These are phyloP conservation scores for Hypoxylon sp. DNA, from an alignment of 2,329 filamentous ascomycete species.

Conservation along the genomic window DNA sequence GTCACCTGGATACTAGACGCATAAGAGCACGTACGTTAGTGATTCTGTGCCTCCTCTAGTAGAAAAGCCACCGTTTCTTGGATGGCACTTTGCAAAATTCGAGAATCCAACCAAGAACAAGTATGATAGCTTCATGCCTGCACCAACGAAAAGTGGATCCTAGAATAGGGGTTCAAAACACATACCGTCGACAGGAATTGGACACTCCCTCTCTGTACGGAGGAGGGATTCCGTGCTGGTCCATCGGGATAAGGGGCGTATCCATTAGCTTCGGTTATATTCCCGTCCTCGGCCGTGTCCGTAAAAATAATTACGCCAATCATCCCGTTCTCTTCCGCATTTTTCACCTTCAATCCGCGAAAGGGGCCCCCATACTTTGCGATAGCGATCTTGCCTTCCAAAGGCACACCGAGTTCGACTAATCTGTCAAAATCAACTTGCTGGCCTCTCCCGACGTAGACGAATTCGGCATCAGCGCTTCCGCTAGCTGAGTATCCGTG, in stretches of 20 bases:
- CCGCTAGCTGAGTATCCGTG: slow-evolving; percentile 86
- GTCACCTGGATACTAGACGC: slow-evolving; percentile 63
- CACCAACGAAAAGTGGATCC: background rate
- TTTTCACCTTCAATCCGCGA: slow-evolving; percentile 85
- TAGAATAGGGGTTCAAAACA: background rate
- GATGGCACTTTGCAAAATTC: background rate
- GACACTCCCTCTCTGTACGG: slow-evolving; percentile 83
- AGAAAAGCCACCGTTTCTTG: background rate
- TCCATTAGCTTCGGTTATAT: slow-evolving; percentile 80
- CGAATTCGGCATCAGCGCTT: slow-evolving; percentile 79
- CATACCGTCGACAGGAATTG: slow-evolving; percentile 72
- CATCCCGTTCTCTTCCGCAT: slow-evolving; percentile 83
- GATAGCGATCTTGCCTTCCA: slow-evolving; percentile 83
- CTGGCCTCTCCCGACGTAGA: slow-evolving; percentile 83
- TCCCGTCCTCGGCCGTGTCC: slow-evolving; percentile 81
- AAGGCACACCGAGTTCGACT: slow-evolving; percentile 73
- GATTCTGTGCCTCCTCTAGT: background rate
- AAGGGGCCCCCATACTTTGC: slow-evolving; percentile 83
- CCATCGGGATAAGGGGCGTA: slow-evolving; percentile 80
- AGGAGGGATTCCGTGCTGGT: slow-evolving; percentile 80
- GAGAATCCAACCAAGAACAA: background rate
- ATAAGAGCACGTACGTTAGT: background rate
- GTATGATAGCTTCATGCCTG: background rate
- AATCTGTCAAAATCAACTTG: slow-evolving; percentile 81
- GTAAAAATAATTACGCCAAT: slow-evolving; percentile 78